Conservation (phyloP, 2,329 filamentous ascomycete species). For the Colletotrichum eleusines region DNA sequence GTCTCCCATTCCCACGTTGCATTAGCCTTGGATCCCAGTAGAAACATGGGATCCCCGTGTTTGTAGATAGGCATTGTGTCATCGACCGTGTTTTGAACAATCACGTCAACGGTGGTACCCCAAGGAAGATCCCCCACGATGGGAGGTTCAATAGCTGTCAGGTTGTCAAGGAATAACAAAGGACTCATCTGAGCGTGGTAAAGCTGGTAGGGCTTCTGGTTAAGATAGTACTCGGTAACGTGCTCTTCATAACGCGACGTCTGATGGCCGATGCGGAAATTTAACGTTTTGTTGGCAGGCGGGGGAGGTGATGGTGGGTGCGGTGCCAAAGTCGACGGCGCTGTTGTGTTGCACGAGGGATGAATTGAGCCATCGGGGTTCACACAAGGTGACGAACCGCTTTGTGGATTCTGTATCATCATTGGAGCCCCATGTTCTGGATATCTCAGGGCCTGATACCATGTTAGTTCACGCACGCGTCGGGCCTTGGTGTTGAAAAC, state of each 20-base stretch:
- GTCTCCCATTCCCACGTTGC: constrained; percentile 64
- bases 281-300: neutral
- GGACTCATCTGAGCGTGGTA: constrained; percentile 47
- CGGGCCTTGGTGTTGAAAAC: neutral
- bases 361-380: constrained; percentile 11
- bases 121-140: constrained; percentile 7
- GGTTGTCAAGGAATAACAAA: constrained; percentile 61
- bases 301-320: neutral
- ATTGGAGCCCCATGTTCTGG: constrained; percentile 24
- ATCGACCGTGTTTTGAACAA: constrained; percentile 23
- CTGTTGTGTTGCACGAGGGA: neutral
- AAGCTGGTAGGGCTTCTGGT: constrained; percentile 25
- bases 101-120: constrained; percentile 54
- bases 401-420: constrained; percentile 5
- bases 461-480: neutral
- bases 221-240: constrained; percentile 24
- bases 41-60: constrained; percentile 70
- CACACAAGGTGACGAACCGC: constrained; percentile 1
- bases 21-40: constrained; percentile 61
- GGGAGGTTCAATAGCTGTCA: constrained; percentile 34
- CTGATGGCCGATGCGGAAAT: constrained; percentile 18
- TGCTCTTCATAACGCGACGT: constrained; percentile 20
- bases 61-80: constrained; percentile 62
- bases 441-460: constrained; percentile 15
- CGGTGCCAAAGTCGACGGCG: neutral